A percentile compares a stretch with the other conserved stretches of the same genome.
Evolutionary conservation across 148 eudicot genomes (phyloP).

Genomic region (Chenopodium suecicum): DNA sequence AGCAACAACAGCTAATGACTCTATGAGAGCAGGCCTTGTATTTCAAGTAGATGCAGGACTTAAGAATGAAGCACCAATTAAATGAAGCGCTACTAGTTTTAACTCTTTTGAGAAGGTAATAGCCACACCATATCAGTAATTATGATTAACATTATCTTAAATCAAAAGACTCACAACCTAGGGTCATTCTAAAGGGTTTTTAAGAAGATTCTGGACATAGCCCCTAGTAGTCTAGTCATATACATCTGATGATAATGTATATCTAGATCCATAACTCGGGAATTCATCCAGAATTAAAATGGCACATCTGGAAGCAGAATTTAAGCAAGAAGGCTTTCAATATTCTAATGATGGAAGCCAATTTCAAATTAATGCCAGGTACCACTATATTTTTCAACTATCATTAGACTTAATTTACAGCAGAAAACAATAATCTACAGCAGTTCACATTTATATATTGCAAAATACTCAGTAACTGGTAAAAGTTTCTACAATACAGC

Average conservation of each 20-base stretch:
- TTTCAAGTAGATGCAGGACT: background rate
- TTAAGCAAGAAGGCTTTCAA: background rate
- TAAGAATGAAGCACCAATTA: background rate
- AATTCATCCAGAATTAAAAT: background rate
- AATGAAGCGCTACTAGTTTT: background rate
- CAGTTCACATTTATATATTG: background rate
- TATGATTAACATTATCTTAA: background rate
- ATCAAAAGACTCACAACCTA: background rate
- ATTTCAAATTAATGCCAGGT: background rate
- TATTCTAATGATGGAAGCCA: background rate
- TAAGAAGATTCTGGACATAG: background rate
- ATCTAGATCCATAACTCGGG: background rate
- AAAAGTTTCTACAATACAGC: background rate
- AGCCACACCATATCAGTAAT: background rate
- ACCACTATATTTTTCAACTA: background rate
- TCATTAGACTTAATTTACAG: background rate
- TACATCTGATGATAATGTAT: background rate
- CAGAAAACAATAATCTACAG: background rate
- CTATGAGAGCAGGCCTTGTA: background rate
- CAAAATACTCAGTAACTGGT: background rate
- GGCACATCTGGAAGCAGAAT: background rate
- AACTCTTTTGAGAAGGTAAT: background rate
- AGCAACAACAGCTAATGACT: background rate
- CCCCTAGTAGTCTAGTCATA: background rate
- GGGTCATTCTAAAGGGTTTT: too few species aligned